phyloP scores from a whole-genome alignment of 108 stramenopile genomes.

The Cafeteria roenbergensis region DNA sequence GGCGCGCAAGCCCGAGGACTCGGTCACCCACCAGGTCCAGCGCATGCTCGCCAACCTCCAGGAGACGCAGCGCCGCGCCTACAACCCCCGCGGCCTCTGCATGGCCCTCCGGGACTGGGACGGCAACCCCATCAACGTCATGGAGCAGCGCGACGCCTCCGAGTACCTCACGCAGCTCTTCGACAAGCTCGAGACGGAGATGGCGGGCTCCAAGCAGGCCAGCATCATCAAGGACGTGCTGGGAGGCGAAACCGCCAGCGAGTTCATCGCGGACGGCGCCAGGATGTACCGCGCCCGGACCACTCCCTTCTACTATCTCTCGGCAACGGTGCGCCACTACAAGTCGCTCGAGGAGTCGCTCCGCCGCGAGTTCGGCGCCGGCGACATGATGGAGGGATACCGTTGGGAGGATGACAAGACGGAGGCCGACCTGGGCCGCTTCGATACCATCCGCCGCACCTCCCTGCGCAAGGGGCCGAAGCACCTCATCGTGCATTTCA shows the following conservation, averaged over 20 bases:
- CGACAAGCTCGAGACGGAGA: slow-evolving; percentile 27
- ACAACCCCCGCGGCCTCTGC: slow-evolving; percentile 2
- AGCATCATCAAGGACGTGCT: neutral
- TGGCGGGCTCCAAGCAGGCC: neutral
- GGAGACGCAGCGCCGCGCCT: neutral
- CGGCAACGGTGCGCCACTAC: slow-evolving; percentile 2
- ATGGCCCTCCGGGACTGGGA: slow-evolving; percentile 33
- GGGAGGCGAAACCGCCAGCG: neutral
- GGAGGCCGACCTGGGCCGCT: neutral
- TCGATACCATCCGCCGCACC: slow-evolving; percentile 20
- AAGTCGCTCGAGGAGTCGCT: neutral
- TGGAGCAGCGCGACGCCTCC: slow-evolving; percentile 41
- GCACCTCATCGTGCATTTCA: slow-evolving; percentile 43
- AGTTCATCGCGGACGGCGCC: neutral
- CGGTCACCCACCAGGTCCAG: neutral
- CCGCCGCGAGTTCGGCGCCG: neutral
- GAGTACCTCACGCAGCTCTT: slow-evolving; percentile 40
- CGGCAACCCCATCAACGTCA: slow-evolving; percentile 27
- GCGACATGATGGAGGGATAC: neutral
- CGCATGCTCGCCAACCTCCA: neutral
- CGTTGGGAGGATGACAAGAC: neutral
- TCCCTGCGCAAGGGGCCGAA: slow-evolving; percentile 22
- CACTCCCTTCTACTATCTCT: slow-evolving; percentile 26
- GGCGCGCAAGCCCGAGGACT: neutral
- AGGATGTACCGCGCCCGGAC: slow-evolving; percentile 18